Conservation (phyloP, 208 protist species). For the Leishmania amazonensis region DNA sequence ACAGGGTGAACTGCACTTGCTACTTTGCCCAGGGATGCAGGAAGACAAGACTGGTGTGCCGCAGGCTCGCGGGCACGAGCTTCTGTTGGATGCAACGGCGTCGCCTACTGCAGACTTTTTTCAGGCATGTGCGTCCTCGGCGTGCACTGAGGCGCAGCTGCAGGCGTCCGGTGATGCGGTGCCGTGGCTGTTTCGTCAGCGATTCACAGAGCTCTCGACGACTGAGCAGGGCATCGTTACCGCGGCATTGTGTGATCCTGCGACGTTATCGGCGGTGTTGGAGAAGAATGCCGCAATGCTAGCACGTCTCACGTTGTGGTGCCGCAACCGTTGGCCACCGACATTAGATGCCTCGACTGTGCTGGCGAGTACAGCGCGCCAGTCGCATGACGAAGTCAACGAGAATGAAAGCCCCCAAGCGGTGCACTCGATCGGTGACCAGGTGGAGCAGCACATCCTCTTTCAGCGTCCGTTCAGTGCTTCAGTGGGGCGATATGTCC, state of each 20-base stretch:
- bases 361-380: background rate
- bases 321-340: constrained; percentile 21
- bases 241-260: constrained; percentile 3
- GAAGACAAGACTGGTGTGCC: background rate
- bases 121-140: constrained; percentile 7
- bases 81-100: constrained; percentile 44
- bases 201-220: constrained; percentile 3
- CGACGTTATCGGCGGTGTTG: constrained; percentile 25
- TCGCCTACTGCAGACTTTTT: constrained; percentile 34
- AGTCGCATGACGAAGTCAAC: too few relatives aligned
- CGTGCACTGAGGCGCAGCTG: constrained; percentile 11
- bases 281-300: constrained; percentile 51
- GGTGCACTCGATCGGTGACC: constrained; percentile 9
- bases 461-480: constrained; percentile 40
- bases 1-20: constrained; percentile 43
- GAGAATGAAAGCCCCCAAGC: background rate
- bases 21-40: constrained; percentile 17
- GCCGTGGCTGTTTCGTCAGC: constrained; percentile 15
- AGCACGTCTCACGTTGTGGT: constrained; percentile 47
- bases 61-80: constrained; percentile 17
- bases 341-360: background rate
- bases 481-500: constrained; percentile 56
- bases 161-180: constrained; percentile 2
- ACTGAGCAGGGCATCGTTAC: constrained; percentile 21
- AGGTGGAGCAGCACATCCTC: constrained; percentile 40